These are phyloP conservation scores for Leptographium lundbergii DNA, from an alignment of 2,329 filamentous ascomycete species.

Conservation along the genomic window DNA sequence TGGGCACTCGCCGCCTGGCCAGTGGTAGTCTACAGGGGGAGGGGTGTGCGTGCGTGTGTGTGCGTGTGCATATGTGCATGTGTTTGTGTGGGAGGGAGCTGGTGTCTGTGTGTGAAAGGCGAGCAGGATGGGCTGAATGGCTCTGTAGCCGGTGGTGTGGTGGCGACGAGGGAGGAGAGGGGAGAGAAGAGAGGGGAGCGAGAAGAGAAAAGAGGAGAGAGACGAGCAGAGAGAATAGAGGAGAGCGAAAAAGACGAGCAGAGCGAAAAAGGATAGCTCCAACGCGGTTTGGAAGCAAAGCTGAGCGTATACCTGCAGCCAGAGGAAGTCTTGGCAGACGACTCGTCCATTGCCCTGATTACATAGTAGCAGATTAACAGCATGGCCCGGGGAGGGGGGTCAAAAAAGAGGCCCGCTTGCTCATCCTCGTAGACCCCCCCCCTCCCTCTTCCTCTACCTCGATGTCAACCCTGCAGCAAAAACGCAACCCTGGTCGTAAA, in stretches of 20 bases:
- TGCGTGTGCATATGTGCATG: no score
- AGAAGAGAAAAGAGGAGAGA: no score
- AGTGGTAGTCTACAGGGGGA: constrained; percentile 10
- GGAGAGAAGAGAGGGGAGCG: no score
- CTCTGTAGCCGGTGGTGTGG: no score
- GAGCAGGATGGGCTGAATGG: no score
- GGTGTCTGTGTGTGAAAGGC: no score
- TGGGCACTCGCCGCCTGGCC: constrained; percentile 1
- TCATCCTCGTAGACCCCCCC: background rate
- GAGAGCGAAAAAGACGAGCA: no score
- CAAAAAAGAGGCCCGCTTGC: background rate
- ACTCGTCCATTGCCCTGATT: background rate
- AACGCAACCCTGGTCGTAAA: background rate
- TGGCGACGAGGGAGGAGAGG: no score
- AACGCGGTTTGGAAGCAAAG: constrained; percentile 10
- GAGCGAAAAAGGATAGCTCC: no score
- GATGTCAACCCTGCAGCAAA: constrained; percentile 23
- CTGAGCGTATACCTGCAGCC: constrained; percentile 8
- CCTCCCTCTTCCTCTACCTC: constrained; percentile 1
- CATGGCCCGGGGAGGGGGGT: background rate
- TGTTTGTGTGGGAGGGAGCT: no score
- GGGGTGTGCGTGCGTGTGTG: constrained; percentile 6
- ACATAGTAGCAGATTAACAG: background rate
- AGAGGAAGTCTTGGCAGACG: background rate
- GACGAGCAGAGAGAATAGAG: no score